A percentile compares a stretch with the other conserved stretches of the same genome.
Conservation (phyloP, 345 rosid species). For the Eucalyptus curtisii region DNA sequence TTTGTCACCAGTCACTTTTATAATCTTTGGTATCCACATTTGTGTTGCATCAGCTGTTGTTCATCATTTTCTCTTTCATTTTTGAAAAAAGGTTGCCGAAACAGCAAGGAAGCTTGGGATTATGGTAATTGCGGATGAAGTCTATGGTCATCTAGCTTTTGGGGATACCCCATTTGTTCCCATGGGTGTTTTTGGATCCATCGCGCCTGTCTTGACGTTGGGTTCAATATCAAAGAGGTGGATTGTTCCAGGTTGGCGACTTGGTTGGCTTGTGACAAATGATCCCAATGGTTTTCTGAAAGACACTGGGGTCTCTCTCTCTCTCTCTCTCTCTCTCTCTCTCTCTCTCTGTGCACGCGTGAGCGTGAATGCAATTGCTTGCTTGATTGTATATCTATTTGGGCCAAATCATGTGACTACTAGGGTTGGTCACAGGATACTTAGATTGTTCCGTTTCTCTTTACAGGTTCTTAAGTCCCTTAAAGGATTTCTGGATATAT, state of each 20-base stretch:
- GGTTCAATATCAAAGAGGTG: constrained; percentile 72
- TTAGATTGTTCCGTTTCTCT: neutral
- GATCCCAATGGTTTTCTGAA: constrained; percentile 45
- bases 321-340: neutral
- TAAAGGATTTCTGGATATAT: constrained; percentile 13
- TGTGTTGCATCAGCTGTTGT: neutral
- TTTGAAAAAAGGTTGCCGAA: constrained; percentile 32
- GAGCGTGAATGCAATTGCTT: neutral
- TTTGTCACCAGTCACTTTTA: neutral
- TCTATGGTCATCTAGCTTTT: constrained; percentile 36
- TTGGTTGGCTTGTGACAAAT: constrained; percentile 53
- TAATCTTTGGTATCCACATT: neutral
- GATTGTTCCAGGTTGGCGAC: constrained; percentile 80
- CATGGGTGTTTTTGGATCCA: constrained; percentile 51
- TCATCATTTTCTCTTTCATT: neutral
- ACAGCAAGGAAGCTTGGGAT: constrained; percentile 49
- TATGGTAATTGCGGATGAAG: constrained; percentile 65
- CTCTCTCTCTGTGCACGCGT: neutral
- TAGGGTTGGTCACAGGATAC: neutral
- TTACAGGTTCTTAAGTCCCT: constrained; percentile 32
- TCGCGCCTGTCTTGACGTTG: constrained; percentile 45
- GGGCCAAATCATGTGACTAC: neutral
- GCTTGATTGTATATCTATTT: neutral
- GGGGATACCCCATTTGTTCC: constrained; percentile 50
- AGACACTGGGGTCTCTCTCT: constrained; percentile 28